These are phyloP conservation scores for Exophiala sp. DNA, from an alignment of 2,329 filamentous ascomycete species.

Conservation along the genomic window DNA sequence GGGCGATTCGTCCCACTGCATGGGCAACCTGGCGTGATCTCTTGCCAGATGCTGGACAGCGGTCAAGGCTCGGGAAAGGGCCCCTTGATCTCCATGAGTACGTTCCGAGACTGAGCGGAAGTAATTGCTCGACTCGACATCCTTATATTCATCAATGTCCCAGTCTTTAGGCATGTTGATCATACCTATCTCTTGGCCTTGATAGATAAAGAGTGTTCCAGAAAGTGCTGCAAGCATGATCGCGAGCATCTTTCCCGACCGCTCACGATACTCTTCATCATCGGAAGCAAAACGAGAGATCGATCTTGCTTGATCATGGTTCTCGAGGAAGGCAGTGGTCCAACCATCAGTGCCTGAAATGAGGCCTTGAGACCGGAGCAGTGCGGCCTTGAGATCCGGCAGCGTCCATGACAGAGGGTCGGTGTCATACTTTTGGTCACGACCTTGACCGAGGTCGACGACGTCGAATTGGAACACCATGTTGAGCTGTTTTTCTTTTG, in stretches of 20 bases:
- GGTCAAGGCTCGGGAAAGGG: conserved; percentile 39
- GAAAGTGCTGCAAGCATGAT: conserved; percentile 53
- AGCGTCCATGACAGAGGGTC: conserved; percentile 33
- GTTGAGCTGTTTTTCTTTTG: conserved; percentile 51
- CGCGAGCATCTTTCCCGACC: conserved; percentile 58
- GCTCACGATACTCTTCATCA: conserved; percentile 44
- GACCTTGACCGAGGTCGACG: conserved; percentile 33
- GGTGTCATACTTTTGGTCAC: background rate
- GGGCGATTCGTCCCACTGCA: conserved; percentile 61
- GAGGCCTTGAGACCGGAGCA: conserved; percentile 57
- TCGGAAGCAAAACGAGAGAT: conserved; percentile 56
- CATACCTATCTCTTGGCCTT: conserved; percentile 58
- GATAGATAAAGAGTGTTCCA: conserved; percentile 55
- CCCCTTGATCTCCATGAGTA: conserved; percentile 33
- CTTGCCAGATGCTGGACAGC: conserved; percentile 56
- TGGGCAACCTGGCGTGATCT: conserved; percentile 67
- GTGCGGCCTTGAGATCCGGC: conserved; percentile 49
- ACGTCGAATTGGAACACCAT: conserved; percentile 71
- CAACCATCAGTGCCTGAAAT: conserved; percentile 56
- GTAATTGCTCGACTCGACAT: conserved; percentile 35
- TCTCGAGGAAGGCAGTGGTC: conserved; percentile 64
- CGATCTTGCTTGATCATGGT: conserved; percentile 62
- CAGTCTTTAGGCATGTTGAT: conserved; percentile 48
- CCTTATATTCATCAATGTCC: conserved; percentile 38
- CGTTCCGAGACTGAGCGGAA: conserved; percentile 37